phyloP scores from a whole-genome alignment of 768 basidiomycete species.

The Saitozyma sp. region DNA sequence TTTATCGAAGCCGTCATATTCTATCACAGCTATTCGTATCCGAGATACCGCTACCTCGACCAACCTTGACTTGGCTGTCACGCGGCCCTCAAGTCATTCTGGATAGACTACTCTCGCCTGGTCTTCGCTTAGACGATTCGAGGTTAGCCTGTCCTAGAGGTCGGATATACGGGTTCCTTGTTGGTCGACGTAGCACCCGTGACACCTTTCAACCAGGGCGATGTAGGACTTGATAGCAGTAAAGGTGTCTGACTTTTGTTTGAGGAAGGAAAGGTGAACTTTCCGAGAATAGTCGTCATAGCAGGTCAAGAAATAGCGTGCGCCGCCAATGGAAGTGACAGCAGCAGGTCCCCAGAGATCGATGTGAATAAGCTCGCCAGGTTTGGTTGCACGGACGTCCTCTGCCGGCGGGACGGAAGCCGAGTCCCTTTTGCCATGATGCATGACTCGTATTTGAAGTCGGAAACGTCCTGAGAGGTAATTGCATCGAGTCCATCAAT shows the following conservation, averaged over 20 bases:
- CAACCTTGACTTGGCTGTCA: no score
- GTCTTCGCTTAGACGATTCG: no score
- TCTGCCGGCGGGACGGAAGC: background rate
- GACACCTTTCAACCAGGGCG: constrained; percentile 10
- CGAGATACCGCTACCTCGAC: no score
- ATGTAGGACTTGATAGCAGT: constrained; percentile 4
- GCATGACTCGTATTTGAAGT: background rate
- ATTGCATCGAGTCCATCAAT: background rate
- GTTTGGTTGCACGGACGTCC: background rate
- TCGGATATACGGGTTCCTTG: no score
- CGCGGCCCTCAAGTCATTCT: no score
- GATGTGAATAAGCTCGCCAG: background rate
- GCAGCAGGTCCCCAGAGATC: constrained; percentile 4
- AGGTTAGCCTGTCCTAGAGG: no score
- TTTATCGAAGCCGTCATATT: no score
- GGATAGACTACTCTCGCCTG: no score
- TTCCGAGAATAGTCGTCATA: constrained; percentile 19
- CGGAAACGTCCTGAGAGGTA: background rate
- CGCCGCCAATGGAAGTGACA: constrained; percentile 8
- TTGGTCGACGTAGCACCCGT: no score
- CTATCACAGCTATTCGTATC: no score
- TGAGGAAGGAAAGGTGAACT: constrained; percentile 11
- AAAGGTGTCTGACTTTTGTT: constrained; percentile 13
- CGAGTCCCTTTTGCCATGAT: background rate
- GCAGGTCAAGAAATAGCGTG: constrained; percentile 11